Evolutionary conservation across 345 rosid genomes (phyloP).

Genomic region (Kandelia obovata): DNA sequence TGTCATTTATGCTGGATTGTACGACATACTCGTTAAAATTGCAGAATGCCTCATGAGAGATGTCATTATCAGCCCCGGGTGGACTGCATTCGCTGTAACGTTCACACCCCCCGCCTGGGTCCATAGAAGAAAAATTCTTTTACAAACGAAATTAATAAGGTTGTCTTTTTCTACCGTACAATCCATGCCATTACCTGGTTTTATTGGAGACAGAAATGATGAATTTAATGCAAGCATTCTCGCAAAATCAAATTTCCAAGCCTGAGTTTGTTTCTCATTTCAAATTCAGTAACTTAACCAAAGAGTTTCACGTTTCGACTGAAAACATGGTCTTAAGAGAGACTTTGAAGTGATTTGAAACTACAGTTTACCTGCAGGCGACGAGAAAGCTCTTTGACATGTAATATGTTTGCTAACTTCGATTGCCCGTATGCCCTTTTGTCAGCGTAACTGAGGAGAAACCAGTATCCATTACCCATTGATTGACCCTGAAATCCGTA

Average conservation of each 20-base stretch:
- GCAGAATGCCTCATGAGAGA: constrained; percentile 66
- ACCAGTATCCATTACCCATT: too few species aligned
- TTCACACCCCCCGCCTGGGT: constrained; percentile 70
- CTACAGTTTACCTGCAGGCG: constrained; percentile 53
- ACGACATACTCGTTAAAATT: constrained; percentile 58
- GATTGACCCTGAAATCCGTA: too few species aligned
- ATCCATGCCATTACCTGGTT: too few species aligned
- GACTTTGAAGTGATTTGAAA: too few species aligned
- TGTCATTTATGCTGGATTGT: too few species aligned
- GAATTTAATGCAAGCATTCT: too few species aligned
- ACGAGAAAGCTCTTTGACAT: constrained; percentile 81
- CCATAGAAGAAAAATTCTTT: not conserved
- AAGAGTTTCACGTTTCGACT: not conserved
- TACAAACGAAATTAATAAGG: too few species aligned
- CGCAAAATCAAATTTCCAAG: too few species aligned
- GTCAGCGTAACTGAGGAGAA: constrained; percentile 55
- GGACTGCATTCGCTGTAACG: constrained; percentile 78
- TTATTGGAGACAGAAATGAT: too few species aligned
- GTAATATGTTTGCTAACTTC: constrained; percentile 82
- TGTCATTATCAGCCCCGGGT: constrained; percentile 92
- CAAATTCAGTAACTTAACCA: not conserved
- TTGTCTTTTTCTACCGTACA: too few species aligned
- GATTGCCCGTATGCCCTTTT: constrained; percentile 95
- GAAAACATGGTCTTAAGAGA: too few species aligned
- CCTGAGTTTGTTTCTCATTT: too few species aligned